Evolutionary conservation across 2,329 filamentous ascomycete species (phyloP), one percentile per base, ranked within the genome.

Genomic region (Cordyceps farinosa): DNA sequence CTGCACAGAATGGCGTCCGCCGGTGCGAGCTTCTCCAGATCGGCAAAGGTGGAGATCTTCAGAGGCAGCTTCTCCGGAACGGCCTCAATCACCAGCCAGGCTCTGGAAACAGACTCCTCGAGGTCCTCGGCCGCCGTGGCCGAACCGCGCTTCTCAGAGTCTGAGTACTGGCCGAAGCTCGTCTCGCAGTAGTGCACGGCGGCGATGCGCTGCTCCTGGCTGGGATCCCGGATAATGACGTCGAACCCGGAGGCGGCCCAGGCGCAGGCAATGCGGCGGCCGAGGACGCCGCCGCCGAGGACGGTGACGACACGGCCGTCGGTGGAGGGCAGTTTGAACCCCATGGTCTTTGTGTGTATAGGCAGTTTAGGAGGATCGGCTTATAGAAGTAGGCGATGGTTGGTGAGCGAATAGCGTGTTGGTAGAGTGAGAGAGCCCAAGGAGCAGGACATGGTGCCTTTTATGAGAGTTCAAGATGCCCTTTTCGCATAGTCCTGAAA

Each of bases 71-170:
- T 79, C 68, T 84, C 83, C 0, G 81, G 82, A 0, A 85, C 77
- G 15, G 78, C 80, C 69, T 84, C 83, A 64, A 84, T 77, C n/a
- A 84, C 78, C 6, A 84, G 73, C 83, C 80, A 86, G 3, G 81
- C 77, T 40, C 79, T 70, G 1, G 69, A 58, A 5, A 84, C 77
- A 0, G 81, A 78, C 0, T 67, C 57, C 8, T 72, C 63, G 2
- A 84, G 67, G 34, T 77, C 72, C 6, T 75, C 71, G n/a, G 76
- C 73, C 2, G 73, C 73, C 10, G 69, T 60, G 0, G 72, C 68
- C 1, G 64, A 69, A 1, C 77, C 78, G 8, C 57, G 52, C 0
- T 64, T 64, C 22, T 63, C 59, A 27, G 67, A 64, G 27, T 69
- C 67, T 0, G 72, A 66, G 66, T 71, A 75, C 22, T 66, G 65